Conservation (phyloP, 768 basidiomycete species). For the Tulasnella sp. region DNA sequence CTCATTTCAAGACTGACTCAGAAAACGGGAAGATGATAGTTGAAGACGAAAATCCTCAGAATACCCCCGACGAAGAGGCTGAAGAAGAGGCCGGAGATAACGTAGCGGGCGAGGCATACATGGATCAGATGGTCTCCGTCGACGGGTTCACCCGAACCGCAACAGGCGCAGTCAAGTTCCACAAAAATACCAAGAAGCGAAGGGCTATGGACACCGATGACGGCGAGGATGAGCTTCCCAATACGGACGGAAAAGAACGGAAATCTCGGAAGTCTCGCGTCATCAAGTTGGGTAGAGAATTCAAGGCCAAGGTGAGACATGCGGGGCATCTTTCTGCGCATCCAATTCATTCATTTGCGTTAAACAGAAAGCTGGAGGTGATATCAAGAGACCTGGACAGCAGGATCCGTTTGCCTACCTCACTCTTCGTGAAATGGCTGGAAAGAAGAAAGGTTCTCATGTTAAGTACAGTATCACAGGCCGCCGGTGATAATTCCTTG, state of each 20-base stretch:
- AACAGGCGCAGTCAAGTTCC: slow-evolving; percentile 85
- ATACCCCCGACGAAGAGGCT: slow-evolving; percentile 43
- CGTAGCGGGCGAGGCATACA: slow-evolving; percentile 72
- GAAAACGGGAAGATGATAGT: slow-evolving; percentile 79
- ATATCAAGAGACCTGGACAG: slow-evolving; percentile 78
- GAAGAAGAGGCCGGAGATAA: slow-evolving; percentile 48
- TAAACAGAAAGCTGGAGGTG: slow-evolving; percentile 85
- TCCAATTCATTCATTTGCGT: background rate
- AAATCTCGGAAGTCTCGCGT: slow-evolving; percentile 48
- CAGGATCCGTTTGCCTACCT: slow-evolving; percentile 93
- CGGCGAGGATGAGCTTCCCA: slow-evolving; percentile 70
- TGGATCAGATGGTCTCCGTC: slow-evolving; percentile 72
- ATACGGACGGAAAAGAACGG: slow-evolving; percentile 40
- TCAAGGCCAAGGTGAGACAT: slow-evolving; percentile 86
- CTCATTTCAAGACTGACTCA: slow-evolving; percentile 81
- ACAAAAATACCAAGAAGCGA: slow-evolving; percentile 95
- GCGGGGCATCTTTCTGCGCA: background rate
- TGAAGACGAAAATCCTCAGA: slow-evolving; percentile 53
- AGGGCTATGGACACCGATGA: slow-evolving; percentile 63
- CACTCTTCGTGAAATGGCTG: slow-evolving; percentile 62
- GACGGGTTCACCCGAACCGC: slow-evolving; percentile 87
- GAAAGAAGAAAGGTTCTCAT: slow-evolving; percentile 54
- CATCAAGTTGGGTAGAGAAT: slow-evolving; percentile 72
- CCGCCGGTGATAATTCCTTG: background rate
- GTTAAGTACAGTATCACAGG: slow-evolving; percentile 30